Evolutionary conservation across 2,329 filamentous ascomycete species (phyloP), one percentile per base, ranked within the genome.

Genomic region (Byssoonygena ceratinophila): DNA sequence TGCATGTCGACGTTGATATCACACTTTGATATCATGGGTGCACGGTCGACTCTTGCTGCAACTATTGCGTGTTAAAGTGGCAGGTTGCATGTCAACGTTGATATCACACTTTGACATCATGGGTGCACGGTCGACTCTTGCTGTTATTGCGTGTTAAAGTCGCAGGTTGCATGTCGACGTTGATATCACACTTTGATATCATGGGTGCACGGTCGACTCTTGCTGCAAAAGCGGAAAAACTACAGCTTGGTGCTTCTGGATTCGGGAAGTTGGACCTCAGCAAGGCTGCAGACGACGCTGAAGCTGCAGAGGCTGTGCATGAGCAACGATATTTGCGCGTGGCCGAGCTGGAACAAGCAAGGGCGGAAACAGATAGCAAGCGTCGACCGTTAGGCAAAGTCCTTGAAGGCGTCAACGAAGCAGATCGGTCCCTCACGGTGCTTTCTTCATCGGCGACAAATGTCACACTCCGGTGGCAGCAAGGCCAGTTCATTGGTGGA

Each of bases 61-160:
- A n/a, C n/a, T 78, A 57, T 74, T 98, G 57, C 81, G 91, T 41
- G 77, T 81, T 54, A 97, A 96, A 68, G 92, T 98, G 4, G 89
- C 89, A 7, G 91, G 91, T 0, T 98, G 92, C 68, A 98, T 98
- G 92, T 90, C 88, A 18, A 78, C 98, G 22, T 76, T 98, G 46
- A 97, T 98, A 59, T 96, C 90, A 8, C 92, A 98, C 69, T 98
- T 98, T 63, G 92, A 98, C 68, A 97, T 98, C 69, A 95, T 98
- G 85, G 92, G 92, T 22, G 92, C 92, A 23, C 82, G n/a, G n/a
- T n/a, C n/a, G n/a, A n/a, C n/a, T n/a, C n/a, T n/a, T n/a, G n/a
- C n/a, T n/a, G n/a, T 82, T 78, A 57, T 74, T 98, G 57, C 81
- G 91, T 41, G 77, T 81, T 54, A 97, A 96, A 68, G 92, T 98